Conservation (phyloP, 1,284 basidiomycete species). For the Xanthoconium separans region DNA sequence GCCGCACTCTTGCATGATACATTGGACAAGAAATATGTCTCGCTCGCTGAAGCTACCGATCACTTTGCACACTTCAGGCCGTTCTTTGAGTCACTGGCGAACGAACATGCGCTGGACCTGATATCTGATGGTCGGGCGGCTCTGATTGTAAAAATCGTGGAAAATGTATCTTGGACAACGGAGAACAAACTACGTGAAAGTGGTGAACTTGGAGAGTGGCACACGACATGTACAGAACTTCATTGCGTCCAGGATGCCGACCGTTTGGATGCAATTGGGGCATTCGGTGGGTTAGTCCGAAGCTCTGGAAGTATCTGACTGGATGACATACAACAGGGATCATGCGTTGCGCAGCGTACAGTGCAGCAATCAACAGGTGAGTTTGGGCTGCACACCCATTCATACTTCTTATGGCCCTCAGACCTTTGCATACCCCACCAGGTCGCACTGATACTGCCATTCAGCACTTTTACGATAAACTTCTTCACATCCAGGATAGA, state of each 20-base stretch:
- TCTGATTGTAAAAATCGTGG: slow-evolving; percentile 62
- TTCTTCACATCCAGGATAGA: slow-evolving; percentile 69
- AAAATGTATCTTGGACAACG: slow-evolving; percentile 85
- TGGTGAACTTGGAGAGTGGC: slow-evolving; percentile 68
- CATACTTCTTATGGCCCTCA: slow-evolving; percentile 27
- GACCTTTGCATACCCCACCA: slow-evolving; percentile 65
- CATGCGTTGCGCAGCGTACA: slow-evolving; percentile 84
- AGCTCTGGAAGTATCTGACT: neutral
- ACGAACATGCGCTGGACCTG: slow-evolving; percentile 48
- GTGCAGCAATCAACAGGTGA: slow-evolving; percentile 62
- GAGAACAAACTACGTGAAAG: slow-evolving; percentile 68
- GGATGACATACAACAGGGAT: slow-evolving; percentile 51
- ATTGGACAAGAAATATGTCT: slow-evolving; percentile 81
- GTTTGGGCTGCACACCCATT: slow-evolving; percentile 15
- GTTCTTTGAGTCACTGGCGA: slow-evolving; percentile 54
- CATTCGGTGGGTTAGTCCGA: slow-evolving; percentile 60
- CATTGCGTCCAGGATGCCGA: slow-evolving; percentile 94
- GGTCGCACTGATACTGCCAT: slow-evolving; percentile 63
- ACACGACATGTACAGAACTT: slow-evolving; percentile 74
- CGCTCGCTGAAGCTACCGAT: slow-evolving; percentile 54
- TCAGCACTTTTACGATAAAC: slow-evolving; percentile 87
- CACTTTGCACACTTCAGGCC: slow-evolving; percentile 66
- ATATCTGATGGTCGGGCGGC: slow-evolving; percentile 59
- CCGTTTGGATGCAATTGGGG: slow-evolving; percentile 88
- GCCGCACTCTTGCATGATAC: slow-evolving; percentile 89